Conservation (phyloP, 176 grass and related monocot genomes). For the Hordeum marinum region DNA sequence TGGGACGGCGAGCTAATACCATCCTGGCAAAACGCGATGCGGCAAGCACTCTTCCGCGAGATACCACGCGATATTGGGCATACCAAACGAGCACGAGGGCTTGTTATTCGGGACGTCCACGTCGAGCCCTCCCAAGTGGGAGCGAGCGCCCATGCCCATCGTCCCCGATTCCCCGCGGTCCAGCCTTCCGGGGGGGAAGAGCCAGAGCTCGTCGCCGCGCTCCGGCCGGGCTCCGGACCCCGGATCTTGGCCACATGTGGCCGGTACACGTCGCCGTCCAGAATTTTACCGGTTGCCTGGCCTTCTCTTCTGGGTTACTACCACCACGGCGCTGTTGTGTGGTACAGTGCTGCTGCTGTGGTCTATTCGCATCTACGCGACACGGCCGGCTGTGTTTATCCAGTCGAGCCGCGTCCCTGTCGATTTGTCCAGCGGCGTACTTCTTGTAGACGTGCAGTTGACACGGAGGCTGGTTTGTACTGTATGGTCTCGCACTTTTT, state of each 20-base stretch:
- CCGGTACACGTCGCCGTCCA: neutral
- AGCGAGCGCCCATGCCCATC: neutral
- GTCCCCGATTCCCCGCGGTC: neutral
- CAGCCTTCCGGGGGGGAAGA: neutral
- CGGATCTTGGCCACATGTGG: neutral
- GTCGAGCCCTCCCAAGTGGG: conserved; percentile 14
- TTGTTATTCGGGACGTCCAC: neutral
- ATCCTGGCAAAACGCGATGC: neutral
- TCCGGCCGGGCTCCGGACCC: neutral
- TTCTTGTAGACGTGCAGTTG: neutral
- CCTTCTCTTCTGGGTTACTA: neutral
- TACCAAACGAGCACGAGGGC: neutral
- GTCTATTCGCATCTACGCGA: neutral
- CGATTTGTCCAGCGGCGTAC: neutral
- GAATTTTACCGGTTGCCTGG: neutral
- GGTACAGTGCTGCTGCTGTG: neutral
- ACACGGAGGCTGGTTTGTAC: neutral
- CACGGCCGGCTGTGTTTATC: neutral
- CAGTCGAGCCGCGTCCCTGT: neutral
- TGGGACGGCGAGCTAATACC: no score
- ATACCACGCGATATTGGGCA: neutral
- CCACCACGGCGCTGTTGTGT: neutral
- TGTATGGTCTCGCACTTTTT: neutral
- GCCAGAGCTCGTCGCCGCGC: neutral
- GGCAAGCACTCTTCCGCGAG: neutral